A percentile compares a stretch with the other conserved stretches of the same genome.
Conservation (phyloP, 2,329 filamentous ascomycete species). For the Leptographium procerum region DNA sequence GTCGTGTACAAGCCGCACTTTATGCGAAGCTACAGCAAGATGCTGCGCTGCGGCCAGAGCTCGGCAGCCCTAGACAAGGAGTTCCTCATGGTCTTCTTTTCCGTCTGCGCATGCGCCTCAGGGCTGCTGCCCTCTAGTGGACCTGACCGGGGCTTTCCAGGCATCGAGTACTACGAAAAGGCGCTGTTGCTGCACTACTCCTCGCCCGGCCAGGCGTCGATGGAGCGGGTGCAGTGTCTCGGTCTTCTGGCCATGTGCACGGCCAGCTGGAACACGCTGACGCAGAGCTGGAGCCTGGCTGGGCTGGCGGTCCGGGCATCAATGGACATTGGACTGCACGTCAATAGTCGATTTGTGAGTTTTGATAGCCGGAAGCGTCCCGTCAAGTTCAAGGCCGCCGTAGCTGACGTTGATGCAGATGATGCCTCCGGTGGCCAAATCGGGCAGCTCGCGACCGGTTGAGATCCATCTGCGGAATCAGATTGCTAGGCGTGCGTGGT, state of each 20-base stretch:
- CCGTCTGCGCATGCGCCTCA: conserved; percentile 19
- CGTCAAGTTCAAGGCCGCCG: too few relatives aligned
- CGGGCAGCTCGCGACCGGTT: not conserved
- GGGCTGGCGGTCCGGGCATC: conserved; percentile 19
- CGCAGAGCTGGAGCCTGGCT: conserved; percentile 17
- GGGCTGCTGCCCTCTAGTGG: conserved; percentile 14
- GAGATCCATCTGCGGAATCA: conserved; percentile 11
- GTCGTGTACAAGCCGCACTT: conserved; percentile 18
- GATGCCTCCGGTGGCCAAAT: not conserved
- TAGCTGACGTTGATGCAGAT: not conserved
- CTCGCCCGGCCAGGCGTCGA: conserved; percentile 16
- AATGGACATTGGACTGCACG: conserved; percentile 18
- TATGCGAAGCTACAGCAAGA: conserved; percentile 14
- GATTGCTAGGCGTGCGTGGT: conserved; percentile 19
- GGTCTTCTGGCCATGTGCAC: conserved; percentile 19
- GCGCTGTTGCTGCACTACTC: conserved; percentile 17
- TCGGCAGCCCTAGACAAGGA: conserved; percentile 9
- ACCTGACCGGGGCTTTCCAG: conserved; percentile 10
- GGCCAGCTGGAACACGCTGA: conserved; percentile 20
- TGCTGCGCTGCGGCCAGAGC: conserved; percentile 4
- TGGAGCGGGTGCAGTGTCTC: conserved; percentile 19
- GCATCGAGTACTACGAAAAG: conserved; percentile 16
- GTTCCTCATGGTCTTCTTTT: conserved; percentile 19
- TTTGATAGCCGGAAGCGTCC: not conserved
- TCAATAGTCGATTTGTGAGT: conserved; percentile 13